Evolutionary conservation across 2,329 filamentous ascomycete genomes (phyloP).

Genomic region (Seiridium unicorne): DNA sequence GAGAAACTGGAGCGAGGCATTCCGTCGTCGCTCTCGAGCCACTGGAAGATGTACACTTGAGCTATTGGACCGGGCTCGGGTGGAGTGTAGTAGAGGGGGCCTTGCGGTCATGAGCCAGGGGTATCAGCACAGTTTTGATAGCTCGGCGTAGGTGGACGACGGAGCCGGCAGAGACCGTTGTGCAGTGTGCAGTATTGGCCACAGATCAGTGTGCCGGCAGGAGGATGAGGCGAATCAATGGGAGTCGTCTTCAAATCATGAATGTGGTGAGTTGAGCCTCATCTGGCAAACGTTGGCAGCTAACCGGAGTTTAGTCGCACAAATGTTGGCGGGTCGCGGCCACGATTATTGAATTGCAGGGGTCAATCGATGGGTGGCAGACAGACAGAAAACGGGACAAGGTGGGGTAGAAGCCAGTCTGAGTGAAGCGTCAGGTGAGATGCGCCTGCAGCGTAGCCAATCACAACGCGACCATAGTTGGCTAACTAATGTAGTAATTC

Average conservation of each 20-base stretch:
- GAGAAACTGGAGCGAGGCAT: conserved; percentile 41
- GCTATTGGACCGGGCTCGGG: too few relatives aligned
- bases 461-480: too few relatives aligned
- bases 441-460: background rate
- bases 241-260: background rate
- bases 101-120: too few relatives aligned
- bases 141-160: too few relatives aligned
- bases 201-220: too few relatives aligned
- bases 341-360: background rate
- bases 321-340: background rate
- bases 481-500: too few relatives aligned
- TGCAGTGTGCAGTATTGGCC: too few relatives aligned
- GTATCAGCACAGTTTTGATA: too few relatives aligned
- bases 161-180: too few relatives aligned
- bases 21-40: background rate
- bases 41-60: background rate
- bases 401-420: background rate
- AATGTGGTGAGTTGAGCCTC: background rate
- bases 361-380: too few relatives aligned
- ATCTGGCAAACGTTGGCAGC: background rate
- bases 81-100: too few relatives aligned
- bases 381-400: background rate
- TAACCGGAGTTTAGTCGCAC: background rate
- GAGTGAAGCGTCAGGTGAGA: background rate
- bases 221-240: too few relatives aligned